Evolutionary conservation across 1,139 yeast genomes (phyloP).

Genomic region (Pichia inconspicua): DNA sequence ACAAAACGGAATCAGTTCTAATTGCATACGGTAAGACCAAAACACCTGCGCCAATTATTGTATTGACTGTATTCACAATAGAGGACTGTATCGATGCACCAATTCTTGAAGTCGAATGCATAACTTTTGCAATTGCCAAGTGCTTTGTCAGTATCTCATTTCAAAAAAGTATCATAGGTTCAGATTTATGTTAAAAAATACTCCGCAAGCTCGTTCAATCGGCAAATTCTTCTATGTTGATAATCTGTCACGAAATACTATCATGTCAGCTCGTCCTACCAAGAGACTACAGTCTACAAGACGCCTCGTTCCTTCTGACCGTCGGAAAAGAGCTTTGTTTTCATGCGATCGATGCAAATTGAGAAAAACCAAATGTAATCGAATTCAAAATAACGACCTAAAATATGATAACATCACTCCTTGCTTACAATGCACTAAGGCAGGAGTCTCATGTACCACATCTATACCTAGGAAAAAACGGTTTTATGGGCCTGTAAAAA

Average conservation of each 20-base stretch:
- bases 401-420: constrained; percentile 32
- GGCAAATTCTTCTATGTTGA: not conserved
- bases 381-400: constrained; percentile 27
- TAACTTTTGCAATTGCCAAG: not conserved
- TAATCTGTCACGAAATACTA: not conserved
- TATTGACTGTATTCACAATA: constrained; percentile 51
- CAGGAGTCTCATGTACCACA: constrained; percentile 34
- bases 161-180: no score
- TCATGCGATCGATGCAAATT: constrained; percentile 41
- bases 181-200: no score
- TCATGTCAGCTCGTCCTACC: not conserved
- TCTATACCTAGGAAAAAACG: constrained; percentile 33
- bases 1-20: constrained; percentile 69
- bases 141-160: no score
- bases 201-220: no score
- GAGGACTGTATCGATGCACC: constrained; percentile 26
- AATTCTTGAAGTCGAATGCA: not conserved
- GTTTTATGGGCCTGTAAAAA: constrained; percentile 32
- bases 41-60: constrained; percentile 85
- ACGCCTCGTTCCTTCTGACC: constrained; percentile 30
- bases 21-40: constrained; percentile 90
- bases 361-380: constrained; percentile 36
- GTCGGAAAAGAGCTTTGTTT: constrained; percentile 33
- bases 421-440: constrained; percentile 32
- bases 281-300: constrained; percentile 21